Evolutionary conservation across 495 filamentous ascomycete genomes (phyloP).

Genomic region (Trichoderma asperelloides): DNA sequence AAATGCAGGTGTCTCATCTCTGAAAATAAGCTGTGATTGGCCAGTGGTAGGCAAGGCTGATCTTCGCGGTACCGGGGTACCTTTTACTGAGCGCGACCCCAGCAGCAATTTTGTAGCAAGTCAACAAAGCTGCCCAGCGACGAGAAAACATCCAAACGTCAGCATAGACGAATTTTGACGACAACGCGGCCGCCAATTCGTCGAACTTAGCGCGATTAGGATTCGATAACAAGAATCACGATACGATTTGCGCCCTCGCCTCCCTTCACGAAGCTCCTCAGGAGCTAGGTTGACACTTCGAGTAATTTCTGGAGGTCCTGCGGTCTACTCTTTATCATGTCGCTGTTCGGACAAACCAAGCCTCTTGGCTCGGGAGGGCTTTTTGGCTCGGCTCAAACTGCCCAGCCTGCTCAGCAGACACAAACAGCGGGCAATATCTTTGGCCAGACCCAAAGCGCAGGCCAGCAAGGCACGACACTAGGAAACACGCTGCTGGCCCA

Average conservation of each 20-base stretch:
- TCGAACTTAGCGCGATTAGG: background rate
- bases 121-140: slow-evolving; percentile 6
- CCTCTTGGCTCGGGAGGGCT: slow-evolving; percentile 15
- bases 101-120: slow-evolving; percentile 8
- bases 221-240: background rate
- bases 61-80: background rate
- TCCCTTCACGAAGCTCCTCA: background rate
- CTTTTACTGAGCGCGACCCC: background rate
- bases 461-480: slow-evolving; percentile 18
- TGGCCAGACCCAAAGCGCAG: background rate
- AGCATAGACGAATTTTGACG: background rate
- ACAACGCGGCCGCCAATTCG: background rate
- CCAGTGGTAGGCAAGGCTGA: slow-evolving; percentile 10
- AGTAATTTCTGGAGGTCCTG: background rate
- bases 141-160: background rate
- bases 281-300: background rate
- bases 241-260: background rate
- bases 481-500: slow-evolving; percentile 5
- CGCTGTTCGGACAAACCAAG: slow-evolving; percentile 16
- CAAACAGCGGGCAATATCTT: slow-evolving; percentile 12
- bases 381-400: slow-evolving; percentile 20
- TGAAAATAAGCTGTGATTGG: slow-evolving; percentile 16
- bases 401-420: slow-evolving; percentile 10
- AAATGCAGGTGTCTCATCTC: background rate
- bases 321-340: slow-evolving; percentile 10